Base-by-base conservation (phyloP, 2,329 filamentous ascomycete species). In the Diaporthe citrichinensis region DNA sequence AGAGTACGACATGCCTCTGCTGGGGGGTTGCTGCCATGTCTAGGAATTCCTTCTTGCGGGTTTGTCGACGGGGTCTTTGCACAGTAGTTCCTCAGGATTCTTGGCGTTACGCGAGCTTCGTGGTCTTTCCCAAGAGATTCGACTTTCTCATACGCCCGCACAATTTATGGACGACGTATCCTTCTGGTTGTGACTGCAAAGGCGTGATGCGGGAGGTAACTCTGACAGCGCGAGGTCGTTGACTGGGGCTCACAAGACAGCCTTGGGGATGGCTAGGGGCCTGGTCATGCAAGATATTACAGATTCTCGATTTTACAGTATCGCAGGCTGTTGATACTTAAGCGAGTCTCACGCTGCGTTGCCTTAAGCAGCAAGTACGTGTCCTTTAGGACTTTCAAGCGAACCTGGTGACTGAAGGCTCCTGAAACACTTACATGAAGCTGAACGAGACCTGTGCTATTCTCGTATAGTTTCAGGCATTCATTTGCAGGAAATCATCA, bases 61-160 rank as follows among this genome's bases (percentile, higher is more conserved):
- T n/a, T n/a, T n/a, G n/a, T n/a, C 5, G 1, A 17, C 1, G 44
- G n/a, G 49, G 12, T 15, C 0, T 25, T 25, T 53, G 0, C 0
- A 10, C 10, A 10, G 1, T 53, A 10, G 49, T 9, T 0, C 2
- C 23, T 2, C 49, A 4, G n/a, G 8, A 3, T 58, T 7, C 10
- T 58, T 7, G 14, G 28, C 31, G 5, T 9, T n/a, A n/a, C n/a
- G n/a, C n/a, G n/a, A n/a, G n/a, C n/a, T n/a, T n/a, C n/a, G n/a
- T n/a, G n/a, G n/a, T n/a, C n/a, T n/a, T n/a, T n/a, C n/a, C n/a
- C n/a, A n/a, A n/a, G n/a, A n/a, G n/a, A n/a, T n/a, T n/a, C n/a
- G n/a, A n/a, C n/a, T n/a, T n/a, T n/a, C n/a, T n/a, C n/a, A n/a
- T n/a, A n/a, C n/a, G n/a, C n/a, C n/a, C n/a, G n/a, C n/a, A n/a